phyloP scores from a whole-genome alignment of 257 asterid genomes.

The Petunia axillaris region DNA sequence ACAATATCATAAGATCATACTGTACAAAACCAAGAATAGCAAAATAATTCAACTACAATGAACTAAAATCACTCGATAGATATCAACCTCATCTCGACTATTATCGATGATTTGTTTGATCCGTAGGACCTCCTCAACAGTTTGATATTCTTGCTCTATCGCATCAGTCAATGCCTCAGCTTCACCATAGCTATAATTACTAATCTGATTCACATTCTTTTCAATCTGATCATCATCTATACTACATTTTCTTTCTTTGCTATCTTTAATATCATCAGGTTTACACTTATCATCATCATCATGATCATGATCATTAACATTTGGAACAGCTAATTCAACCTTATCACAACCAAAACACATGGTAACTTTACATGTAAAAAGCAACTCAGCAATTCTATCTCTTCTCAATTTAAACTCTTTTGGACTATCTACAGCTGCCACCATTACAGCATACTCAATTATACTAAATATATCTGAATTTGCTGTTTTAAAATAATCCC shows the following conservation, averaged over 20 bases:
- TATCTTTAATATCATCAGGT: slow-evolving; percentile 41
- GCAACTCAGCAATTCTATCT: slow-evolving; percentile 50
- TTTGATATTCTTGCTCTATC: slow-evolving; percentile 68
- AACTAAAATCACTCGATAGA: slow-evolving; percentile 2
- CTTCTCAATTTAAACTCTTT: slow-evolving; percentile 48
- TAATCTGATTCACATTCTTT: slow-evolving; percentile 46
- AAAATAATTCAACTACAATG: background rate
- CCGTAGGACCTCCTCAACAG: slow-evolving; percentile 66
- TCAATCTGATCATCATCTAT: slow-evolving; percentile 39
- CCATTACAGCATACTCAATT: slow-evolving; percentile 51
- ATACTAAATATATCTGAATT: slow-evolving; percentile 41
- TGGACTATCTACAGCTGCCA: slow-evolving; percentile 57
- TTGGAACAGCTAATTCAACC: slow-evolving; percentile 58
- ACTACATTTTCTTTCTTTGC: slow-evolving; percentile 60
- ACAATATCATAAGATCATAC: too few relatives aligned
- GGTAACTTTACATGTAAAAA: slow-evolving; percentile 46
- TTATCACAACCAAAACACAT: slow-evolving; percentile 67
- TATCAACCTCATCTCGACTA: slow-evolving; percentile 60
- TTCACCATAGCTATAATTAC: slow-evolving; percentile 59
- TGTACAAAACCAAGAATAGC: too few relatives aligned
- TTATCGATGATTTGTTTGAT: slow-evolving; percentile 68
- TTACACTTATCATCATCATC: slow-evolving; percentile 45
- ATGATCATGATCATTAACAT: slow-evolving; percentile 39
- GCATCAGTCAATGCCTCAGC: slow-evolving; percentile 85
- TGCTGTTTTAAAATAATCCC: slow-evolving; percentile 47